Evolutionary conservation across 768 basidiomycete genomes (phyloP).

Genomic region (Lenzites betulinus): DNA sequence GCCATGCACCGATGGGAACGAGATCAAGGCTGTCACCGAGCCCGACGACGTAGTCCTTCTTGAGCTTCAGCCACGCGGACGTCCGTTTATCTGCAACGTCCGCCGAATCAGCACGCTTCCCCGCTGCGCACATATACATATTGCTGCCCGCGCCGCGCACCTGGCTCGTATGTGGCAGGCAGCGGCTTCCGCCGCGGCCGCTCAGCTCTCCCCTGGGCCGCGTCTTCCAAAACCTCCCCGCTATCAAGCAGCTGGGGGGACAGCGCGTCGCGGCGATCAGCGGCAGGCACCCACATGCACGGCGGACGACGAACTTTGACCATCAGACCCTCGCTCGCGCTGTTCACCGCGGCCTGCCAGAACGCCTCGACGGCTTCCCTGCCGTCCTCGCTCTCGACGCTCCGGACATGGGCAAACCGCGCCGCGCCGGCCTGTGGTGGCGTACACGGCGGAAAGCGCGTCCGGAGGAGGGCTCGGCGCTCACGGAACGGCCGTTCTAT

Average conservation of each 20-base stretch:
- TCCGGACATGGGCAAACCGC: conserved; percentile 73
- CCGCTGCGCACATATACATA: not conserved
- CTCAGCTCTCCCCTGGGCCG: conserved; percentile 37
- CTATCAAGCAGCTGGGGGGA: conserved; percentile 62
- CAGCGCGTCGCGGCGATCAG: conserved; percentile 12
- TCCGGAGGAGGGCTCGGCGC: conserved; percentile 65
- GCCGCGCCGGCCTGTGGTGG: conserved; percentile 52
- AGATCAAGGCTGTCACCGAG: conserved; percentile 77
- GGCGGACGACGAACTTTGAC: conserved; percentile 60
- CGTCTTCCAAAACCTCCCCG: conserved; percentile 41
- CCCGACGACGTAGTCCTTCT: conserved; percentile 87
- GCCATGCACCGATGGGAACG: conserved; percentile 81
- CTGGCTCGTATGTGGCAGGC: conserved; percentile 84
- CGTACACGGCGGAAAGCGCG: conserved; percentile 56
- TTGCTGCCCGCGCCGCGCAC: conserved; percentile 38
- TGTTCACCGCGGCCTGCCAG: conserved; percentile 72
- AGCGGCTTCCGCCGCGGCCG: conserved; percentile 61
- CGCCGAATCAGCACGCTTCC: not conserved
- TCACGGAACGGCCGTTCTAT: conserved; percentile 69
- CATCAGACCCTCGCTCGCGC: conserved; percentile 92
- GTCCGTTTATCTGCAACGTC: conserved; percentile 69
- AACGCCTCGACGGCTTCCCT: conserved; percentile 69
- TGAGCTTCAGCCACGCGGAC: conserved; percentile 87
- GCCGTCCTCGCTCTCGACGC: conserved; percentile 64
- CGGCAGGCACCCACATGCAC: not conserved